phyloP scores from a whole-genome alignment of 164 flowering plant species.

The Euptelea pleiosperma region DNA sequence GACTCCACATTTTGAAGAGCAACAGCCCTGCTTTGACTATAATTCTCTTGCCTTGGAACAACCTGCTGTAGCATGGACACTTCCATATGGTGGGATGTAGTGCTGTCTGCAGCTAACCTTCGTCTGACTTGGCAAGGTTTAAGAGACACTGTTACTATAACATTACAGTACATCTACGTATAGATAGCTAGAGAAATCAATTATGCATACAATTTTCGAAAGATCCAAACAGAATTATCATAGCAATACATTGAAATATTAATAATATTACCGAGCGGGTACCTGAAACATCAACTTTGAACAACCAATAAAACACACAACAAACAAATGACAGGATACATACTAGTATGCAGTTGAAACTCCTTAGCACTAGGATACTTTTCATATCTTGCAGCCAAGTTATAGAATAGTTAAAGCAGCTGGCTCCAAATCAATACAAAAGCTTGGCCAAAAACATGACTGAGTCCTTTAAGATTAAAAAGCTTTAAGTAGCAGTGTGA shows the following conservation, averaged over 20 bases:
- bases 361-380: no score
- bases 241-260: background rate
- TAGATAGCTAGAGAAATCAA: background rate
- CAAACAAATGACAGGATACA: no score
- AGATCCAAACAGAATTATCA: background rate
- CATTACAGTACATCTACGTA: constrained; percentile 5
- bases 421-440: no score
- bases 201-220: background rate
- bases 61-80: constrained; percentile 80
- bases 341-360: no score
- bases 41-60: constrained; percentile 65
- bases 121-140: constrained; percentile 44
- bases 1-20: constrained; percentile 92
- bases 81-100: constrained; percentile 67
- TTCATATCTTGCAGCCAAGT: no score
- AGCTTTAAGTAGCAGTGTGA: no score
- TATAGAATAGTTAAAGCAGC: no score
- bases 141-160: constrained; percentile 10
- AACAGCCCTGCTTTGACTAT: constrained; percentile 48
- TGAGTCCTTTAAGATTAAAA: no score
- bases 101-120: constrained; percentile 56
- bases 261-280: no score
- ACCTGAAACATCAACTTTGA: no score
- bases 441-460: no score
- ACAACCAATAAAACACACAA: no score